Percentiles rank a stretch among this genome's conserved stretches.
Conservation (phyloP, 2,329 filamentous ascomycete genomes). For the Venturia aucupariae region DNA sequence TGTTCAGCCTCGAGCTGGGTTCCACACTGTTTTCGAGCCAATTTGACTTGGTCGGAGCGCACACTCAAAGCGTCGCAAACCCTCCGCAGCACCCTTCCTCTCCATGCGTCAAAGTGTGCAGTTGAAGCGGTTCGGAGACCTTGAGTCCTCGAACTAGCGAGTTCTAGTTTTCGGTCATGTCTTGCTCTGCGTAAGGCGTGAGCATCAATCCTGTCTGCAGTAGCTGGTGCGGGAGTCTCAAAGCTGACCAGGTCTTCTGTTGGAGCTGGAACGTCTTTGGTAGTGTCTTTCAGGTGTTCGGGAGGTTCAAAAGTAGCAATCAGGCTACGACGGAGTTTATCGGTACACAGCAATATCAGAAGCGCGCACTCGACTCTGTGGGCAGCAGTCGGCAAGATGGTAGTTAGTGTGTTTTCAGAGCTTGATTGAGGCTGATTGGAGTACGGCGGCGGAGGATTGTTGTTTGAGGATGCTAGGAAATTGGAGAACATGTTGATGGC, state of each 20-base stretch:
- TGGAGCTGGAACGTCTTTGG: not conserved
- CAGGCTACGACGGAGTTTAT: not conserved
- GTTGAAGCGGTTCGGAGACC: not conserved
- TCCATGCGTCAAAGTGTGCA: constrained; percentile 10
- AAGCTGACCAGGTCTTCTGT: not conserved
- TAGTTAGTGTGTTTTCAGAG: not conserved
- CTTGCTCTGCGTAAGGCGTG: not conserved
- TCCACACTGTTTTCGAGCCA: constrained; percentile 1
- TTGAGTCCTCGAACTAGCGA: not conserved
- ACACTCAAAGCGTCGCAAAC: constrained; percentile 4
- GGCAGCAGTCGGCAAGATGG: not conserved
- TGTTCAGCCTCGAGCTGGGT: not conserved
- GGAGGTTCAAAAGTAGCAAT: constrained; percentile 6
- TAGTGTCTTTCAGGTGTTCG: not conserved
- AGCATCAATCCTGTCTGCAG: not conserved
- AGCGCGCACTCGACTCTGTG: constrained; percentile 2
- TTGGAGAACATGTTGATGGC: not conserved
- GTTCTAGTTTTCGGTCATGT: not conserved
- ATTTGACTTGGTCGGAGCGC: not conserved
- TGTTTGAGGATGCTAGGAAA: not conserved
- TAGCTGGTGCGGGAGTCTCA: not conserved
- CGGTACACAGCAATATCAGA: constrained; percentile 1
- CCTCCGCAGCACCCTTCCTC: not conserved
- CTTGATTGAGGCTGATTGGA: not conserved
- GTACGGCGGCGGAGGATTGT: not conserved